These are phyloP conservation scores for Babesia gibsoni DNA, from an alignment of 169 alveolate genomes.

Conservation along the genomic window DNA sequence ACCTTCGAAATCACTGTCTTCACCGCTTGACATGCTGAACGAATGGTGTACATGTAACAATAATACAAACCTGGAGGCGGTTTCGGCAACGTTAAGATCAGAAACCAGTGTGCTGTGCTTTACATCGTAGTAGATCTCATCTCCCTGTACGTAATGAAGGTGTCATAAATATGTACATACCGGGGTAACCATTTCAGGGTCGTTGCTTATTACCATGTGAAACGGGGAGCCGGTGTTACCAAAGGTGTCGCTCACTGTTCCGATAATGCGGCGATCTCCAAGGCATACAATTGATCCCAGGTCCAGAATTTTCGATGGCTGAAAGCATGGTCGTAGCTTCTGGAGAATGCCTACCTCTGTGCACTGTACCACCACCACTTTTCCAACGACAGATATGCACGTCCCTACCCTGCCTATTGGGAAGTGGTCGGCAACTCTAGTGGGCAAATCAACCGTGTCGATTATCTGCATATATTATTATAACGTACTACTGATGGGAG, in stretches of 20 bases:
- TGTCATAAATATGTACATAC: not conserved
- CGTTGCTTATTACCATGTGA: constrained; percentile 45
- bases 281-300: constrained; percentile 65
- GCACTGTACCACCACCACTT: constrained; percentile 41
- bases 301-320: constrained; percentile 37
- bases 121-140: constrained; percentile 47
- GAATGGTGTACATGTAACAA: not conserved
- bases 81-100: constrained; percentile 29
- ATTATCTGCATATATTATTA: constrained; percentile 39
- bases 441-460: constrained; percentile 61
- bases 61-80: constrained; percentile 28
- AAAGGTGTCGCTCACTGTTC: constrained; percentile 65
- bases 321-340: not conserved
- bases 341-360: not conserved
- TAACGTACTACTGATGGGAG: too few relatives aligned
- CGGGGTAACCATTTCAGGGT: constrained; percentile 24
- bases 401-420: constrained; percentile 46
- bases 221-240: constrained; percentile 54
- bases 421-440: constrained; percentile 31
- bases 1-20: constrained; percentile 33
- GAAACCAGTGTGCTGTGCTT: constrained; percentile 57
- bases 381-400: constrained; percentile 42
- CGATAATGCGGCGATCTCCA: constrained; percentile 51
- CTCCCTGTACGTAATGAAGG: constrained; percentile 23
- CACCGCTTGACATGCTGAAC: constrained; percentile 16